Conservation (phyloP, 1,284 basidiomycete genomes). For the Heterobasidion parviporum region DNA sequence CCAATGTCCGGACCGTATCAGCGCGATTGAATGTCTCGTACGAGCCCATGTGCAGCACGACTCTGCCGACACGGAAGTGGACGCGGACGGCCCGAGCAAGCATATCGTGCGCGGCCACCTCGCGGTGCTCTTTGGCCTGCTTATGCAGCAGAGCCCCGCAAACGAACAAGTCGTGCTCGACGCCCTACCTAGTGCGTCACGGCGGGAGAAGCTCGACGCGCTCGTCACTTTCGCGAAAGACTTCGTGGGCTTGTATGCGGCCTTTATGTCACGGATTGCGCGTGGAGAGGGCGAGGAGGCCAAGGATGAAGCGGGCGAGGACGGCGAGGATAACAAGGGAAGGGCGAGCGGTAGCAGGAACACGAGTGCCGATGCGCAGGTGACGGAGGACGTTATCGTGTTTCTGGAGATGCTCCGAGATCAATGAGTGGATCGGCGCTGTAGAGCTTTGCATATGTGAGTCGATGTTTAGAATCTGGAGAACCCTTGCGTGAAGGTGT, state of each 20-base stretch:
- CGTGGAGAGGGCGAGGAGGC: constrained; percentile 14
- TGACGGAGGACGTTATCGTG: constrained; percentile 40
- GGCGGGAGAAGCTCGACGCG: constrained; percentile 30
- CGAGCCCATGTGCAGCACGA: constrained; percentile 29
- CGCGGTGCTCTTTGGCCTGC: constrained; percentile 63
- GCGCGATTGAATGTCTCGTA: constrained; percentile 38
- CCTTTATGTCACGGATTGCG: constrained; percentile 23
- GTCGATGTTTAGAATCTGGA: too few relatives aligned
- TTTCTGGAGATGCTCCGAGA: constrained; percentile 34
- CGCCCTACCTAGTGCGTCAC: constrained; percentile 27
- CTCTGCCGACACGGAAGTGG: constrained; percentile 5
- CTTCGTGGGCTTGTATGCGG: constrained; percentile 48
- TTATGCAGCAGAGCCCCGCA: constrained; percentile 37
- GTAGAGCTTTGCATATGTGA: too few relatives aligned
- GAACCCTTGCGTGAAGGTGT: too few relatives aligned
- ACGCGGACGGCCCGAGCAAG: constrained; percentile 24
- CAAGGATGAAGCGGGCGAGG: constrained; percentile 17
- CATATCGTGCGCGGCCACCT: constrained; percentile 58
- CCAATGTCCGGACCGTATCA: constrained; percentile 33
- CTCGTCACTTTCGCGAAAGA: constrained; percentile 46
- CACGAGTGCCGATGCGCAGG: constrained; percentile 28
- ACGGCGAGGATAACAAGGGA: constrained; percentile 14
- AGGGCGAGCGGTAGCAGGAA: constrained; percentile 8
- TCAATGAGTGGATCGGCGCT: not conserved
- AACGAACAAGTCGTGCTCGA: constrained; percentile 40